Base-by-base conservation (phyloP, 2,329 filamentous ascomycete species). In the Apiospora phragmitis region DNA sequence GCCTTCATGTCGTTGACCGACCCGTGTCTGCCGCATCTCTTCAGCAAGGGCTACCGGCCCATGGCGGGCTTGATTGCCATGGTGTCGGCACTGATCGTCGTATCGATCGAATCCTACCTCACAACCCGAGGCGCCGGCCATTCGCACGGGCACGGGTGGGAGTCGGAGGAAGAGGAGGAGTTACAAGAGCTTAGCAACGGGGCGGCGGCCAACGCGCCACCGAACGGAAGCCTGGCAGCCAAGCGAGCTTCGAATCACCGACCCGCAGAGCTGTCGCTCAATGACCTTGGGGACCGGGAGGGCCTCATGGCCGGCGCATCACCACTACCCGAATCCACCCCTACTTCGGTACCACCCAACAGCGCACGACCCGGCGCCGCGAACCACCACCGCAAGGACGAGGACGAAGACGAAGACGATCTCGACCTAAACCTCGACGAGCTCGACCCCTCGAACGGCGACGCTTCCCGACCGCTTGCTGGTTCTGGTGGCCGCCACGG, bases 71-170 rank as follows among this genome's bases (percentile, higher is more conserved):
- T 96, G 66, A 89, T 97, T 65, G 92, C 93, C 70, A 95, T 97
- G 93, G 81, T 91, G 12, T 91, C 93, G 14, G 93, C 94, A n/a
- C 86, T 97, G 71, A 84, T 93, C 4, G 94, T 98, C 3, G 93
- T 97, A 8, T 89, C 90, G 2, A 88, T 98, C 68, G 95, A 98
- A 81, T 97, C 96, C 83, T 94, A 94, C 79, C 91, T 98, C 75
- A 94, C 94, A 0, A 92, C 91, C 2, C 83, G 89, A 70, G 90
- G 90, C 59, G 90, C 89, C 1, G 85, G 88, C 1, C 90, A 91
- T 76, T 86, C 87, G 1, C 89, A 80, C 45, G 67, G 83, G 70
- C 78, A 78, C 14, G 80, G 81, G 43, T 88, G 85, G 82, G 85
- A 87, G 43, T 84, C 85, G 4, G 82, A 84, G 2, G 79, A 83